These are phyloP conservation scores for Tetrapisispora arboricola DNA, from an alignment of 805 yeast species.

Conservation along the genomic window DNA sequence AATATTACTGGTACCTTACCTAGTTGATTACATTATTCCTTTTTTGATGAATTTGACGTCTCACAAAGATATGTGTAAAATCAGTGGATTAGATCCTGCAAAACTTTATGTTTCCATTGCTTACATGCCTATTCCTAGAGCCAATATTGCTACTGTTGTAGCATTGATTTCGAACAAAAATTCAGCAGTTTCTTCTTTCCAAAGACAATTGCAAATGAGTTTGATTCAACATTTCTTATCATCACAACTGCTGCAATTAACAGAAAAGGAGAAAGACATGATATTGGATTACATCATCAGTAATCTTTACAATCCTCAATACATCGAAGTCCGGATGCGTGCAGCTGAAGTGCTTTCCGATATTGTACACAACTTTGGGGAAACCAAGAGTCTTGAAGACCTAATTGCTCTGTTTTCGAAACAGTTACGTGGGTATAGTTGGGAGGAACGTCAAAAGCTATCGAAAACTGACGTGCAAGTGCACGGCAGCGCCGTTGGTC, in stretches of 20 bases:
- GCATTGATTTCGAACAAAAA: slow-evolving; percentile 36
- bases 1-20: slow-evolving; percentile 39
- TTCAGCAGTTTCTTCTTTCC: slow-evolving; percentile 40
- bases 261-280: slow-evolving; percentile 34
- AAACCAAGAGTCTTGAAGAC: slow-evolving; percentile 9
- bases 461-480: slow-evolving; percentile 35
- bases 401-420: not conserved
- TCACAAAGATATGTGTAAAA: slow-evolving; percentile 69
- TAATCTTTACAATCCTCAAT: slow-evolving; percentile 45
- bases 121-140: slow-evolving; percentile 34
- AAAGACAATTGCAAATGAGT: slow-evolving; percentile 50
- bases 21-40: slow-evolving; percentile 49
- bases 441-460: slow-evolving; percentile 27
- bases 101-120: slow-evolving; percentile 37
- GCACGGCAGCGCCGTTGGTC: slow-evolving; percentile 80
- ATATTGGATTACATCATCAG: slow-evolving; percentile 43
- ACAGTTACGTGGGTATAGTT: slow-evolving; percentile 4
- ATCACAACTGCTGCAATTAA: slow-evolving; percentile 49
- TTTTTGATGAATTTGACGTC: slow-evolving; percentile 51
- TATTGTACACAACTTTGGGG: slow-evolving; percentile 53
- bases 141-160: slow-evolving; percentile 35
- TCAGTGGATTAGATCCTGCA: slow-evolving; percentile 49
- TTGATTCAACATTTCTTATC: slow-evolving; percentile 62
- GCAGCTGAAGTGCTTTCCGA: slow-evolving; percentile 67
- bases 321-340: slow-evolving; percentile 61